Base-by-base conservation (phyloP, 2,329 filamentous ascomycete genomes). In the Venturia asperata region DNA sequence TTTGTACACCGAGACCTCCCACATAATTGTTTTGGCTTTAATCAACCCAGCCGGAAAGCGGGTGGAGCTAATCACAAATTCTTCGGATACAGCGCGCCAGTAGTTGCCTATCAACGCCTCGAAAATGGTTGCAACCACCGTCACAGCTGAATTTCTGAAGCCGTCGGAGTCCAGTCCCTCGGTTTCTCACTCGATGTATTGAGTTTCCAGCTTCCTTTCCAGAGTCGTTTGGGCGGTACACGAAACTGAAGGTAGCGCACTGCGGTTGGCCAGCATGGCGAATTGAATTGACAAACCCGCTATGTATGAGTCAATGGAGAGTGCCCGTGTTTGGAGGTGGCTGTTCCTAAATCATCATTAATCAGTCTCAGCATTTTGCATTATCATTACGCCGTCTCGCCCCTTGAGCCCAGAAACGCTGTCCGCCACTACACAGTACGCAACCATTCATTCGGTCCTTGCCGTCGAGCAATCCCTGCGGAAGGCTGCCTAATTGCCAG, bases 361-460 rank as follows among this genome's bases (percentile, higher is more conserved):
- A 47, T 47, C 19, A 56, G 49, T 56, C 47, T 52, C 47, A 52
- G 47, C 47, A 52, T 52, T 27, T 52, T 21, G 47, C 47, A 52
- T 52, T 30, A 34, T n/a, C n/a, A 55, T 58, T 37, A 58, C 52
- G 52, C 52, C 52, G 52, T 21, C 52, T 56, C 52, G 30, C 52
- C 52, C 52, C 52, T 58, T 37, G 52, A 24, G 52, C 52, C 52
- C 52, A 58, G 52, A 58, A 37, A 39, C 37, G 27, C 49, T 55
- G 10, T 55, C 47, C 49, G 17, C 49, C 10, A 55, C 11, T 34
- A 34, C 24, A 24, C 49, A 55, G 34, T n/a, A n/a, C n/a, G n/a
- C n/a, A n/a, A n/a, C n/a, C n/a, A 11, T 11, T 37, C 52, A 58
- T 37, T 58, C 30, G 52, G 52, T 58, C 52, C 27, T 34, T 58